Percentiles rank a stretch among this genome's conserved stretches.
These are phyloP conservation scores for Dendrobium officinale DNA, from an alignment of 106 monocot genomes.

Conservation along the genomic window DNA sequence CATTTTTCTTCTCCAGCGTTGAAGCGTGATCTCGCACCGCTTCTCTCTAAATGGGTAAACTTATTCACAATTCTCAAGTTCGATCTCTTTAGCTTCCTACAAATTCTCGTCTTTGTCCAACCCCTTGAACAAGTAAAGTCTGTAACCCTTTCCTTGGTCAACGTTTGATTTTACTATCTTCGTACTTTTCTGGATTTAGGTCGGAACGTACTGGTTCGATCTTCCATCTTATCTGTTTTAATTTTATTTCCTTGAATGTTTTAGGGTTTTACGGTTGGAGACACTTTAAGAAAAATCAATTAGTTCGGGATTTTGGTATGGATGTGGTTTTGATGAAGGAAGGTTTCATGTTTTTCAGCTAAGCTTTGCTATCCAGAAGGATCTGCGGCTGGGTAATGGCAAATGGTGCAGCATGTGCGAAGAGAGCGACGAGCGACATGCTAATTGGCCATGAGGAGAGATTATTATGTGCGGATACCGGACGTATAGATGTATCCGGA, in stretches of 20 bases:
- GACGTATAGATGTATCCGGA: too few relatives aligned
- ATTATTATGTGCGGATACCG: too few relatives aligned
- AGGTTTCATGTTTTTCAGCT: neutral
- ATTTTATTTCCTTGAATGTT: neutral
- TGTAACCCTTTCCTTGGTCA: neutral
- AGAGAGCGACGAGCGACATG: constrained; percentile 85
- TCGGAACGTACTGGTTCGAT: neutral
- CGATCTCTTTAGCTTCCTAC: neutral
- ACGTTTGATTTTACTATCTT: neutral
- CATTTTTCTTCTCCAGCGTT: neutral
- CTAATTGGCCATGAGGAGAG: constrained; percentile 46
- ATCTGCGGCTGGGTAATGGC: constrained; percentile 18
- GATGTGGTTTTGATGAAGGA: neutral
- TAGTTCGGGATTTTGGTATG: neutral
- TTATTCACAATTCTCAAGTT: neutral
- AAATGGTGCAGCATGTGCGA: constrained; percentile 45
- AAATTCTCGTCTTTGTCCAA: neutral
- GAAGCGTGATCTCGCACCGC: neutral
- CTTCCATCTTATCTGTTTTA: neutral
- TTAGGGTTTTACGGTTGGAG: neutral
- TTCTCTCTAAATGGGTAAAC: neutral
- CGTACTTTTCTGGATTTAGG: neutral
- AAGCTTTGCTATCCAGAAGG: neutral
- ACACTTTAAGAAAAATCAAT: neutral
- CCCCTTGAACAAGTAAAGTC: neutral